Evolutionary conservation across 2,329 filamentous ascomycete genomes (phyloP).

Genomic region (Nothopassalora personata): DNA sequence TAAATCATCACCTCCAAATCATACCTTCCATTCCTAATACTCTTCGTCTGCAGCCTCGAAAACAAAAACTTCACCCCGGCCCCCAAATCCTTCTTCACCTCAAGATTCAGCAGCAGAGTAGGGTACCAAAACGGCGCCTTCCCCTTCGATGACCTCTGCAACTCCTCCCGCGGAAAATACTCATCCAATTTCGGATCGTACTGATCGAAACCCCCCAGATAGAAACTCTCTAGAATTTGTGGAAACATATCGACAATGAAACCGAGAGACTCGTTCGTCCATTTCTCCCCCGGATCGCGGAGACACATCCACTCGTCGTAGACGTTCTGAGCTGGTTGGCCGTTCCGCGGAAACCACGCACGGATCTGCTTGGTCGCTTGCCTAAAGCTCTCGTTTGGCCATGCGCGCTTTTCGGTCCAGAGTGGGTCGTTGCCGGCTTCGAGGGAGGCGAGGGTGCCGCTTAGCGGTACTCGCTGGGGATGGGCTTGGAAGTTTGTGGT

Average conservation of each 20-base stretch:
- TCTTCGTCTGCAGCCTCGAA: conserved; percentile 59
- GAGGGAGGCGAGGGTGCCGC: conserved; percentile 41
- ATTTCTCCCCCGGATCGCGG: conserved; percentile 53
- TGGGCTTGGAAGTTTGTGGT: conserved; percentile 51
- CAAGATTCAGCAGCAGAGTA: conserved; percentile 68
- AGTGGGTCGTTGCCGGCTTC: conserved; percentile 40
- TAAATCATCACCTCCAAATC: conserved; percentile 67
- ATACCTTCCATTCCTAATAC: conserved; percentile 64
- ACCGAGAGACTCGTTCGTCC: conserved; percentile 60
- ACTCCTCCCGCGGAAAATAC: conserved; percentile 13
- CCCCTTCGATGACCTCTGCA: conserved; percentile 26
- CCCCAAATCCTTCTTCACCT: conserved; percentile 69
- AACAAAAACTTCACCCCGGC: conserved; percentile 68
- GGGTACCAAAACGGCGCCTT: conserved; percentile 62
- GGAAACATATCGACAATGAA: conserved; percentile 66
- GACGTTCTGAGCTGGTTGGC: conserved; percentile 36
- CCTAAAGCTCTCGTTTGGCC: conserved; percentile 43
- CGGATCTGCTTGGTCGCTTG: conserved; percentile 49
- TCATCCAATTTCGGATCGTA: conserved; percentile 27
- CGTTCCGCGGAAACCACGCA: conserved; percentile 48
- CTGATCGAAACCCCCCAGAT: conserved; percentile 30
- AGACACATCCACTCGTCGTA: conserved; percentile 66
- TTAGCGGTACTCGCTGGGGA: conserved; percentile 33
- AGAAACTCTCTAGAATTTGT: conserved; percentile 53
- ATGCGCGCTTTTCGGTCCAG: conserved; percentile 43